Evolutionary conservation across 441 rosid genomes (phyloP), one percentile per base, ranked within the genome.

Genomic region (California macrophylla): DNA sequence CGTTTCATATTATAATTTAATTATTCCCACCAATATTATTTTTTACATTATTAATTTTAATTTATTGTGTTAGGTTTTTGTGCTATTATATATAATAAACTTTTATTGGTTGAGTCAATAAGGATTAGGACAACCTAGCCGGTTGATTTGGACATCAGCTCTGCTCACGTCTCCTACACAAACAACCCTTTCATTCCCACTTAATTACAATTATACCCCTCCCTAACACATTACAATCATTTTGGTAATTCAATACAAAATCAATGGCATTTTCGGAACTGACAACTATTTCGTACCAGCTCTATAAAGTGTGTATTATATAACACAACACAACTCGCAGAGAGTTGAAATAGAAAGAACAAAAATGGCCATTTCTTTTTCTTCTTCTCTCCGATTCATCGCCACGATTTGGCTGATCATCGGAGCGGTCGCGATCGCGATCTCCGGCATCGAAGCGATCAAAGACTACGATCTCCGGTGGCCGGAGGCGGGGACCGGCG

Each of bases 401-500:
- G 9, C n/a, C 60, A 52, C 66, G 60, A 28, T 77, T 52, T 50
- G 3, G 65, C 66, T 81, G 0, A 20, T 83, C 36, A 60, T 82
- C 65, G 66, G 81, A 8, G 42, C 42, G 6, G 73, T 66, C 69
- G 68, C 74, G 38, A 40, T 77, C 66, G 42, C 42, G 9, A 67
- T n/a, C n/a, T n/a, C n/a, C n/a, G n/a, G n/a, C 30, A 4, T 36
- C 9, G 67, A 70, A 0, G 78, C 83, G 0, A 23, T 47, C 32
- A 80, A 76, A 2, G 76, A 66, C 29, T 74, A 29, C 38, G 65
- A 63, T 12, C 72, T 84, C 71, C 79, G 56, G 67, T 90, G 91
- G 92, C 3, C 71, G 5, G 83, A 73, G 13, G 66, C 12, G 2
- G 58, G 75, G 4, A 28, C n/a, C 47, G 66, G 45, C 9, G 60